These are phyloP conservation scores for Ogataea neopini DNA, from an alignment of 805 yeast species.

Conservation along the genomic window DNA sequence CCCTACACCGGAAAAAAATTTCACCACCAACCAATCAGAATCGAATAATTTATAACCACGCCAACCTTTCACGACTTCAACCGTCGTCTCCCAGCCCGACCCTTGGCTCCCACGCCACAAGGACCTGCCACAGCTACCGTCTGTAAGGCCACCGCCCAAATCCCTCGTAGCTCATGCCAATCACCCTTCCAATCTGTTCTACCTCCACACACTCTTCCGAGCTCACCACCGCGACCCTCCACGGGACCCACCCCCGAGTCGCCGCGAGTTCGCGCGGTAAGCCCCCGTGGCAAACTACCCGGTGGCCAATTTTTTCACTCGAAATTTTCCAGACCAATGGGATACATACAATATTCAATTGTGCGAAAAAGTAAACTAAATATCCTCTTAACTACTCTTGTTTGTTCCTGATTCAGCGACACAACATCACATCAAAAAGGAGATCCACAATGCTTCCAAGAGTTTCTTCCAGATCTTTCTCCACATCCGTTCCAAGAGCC, in stretches of 20 bases:
- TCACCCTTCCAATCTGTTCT: too few species aligned
- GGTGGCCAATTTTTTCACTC: neutral
- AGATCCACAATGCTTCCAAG: constrained; percentile 33
- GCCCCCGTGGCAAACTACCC: neutral
- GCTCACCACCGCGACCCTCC: too few species aligned
- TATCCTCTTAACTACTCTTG: neutral
- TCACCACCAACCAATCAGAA: constrained; percentile 22
- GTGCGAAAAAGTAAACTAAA: constrained; percentile 1
- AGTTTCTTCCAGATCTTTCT: constrained; percentile 35
- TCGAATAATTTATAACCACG: constrained; percentile 16
- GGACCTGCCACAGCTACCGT: too few species aligned
- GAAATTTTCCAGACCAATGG: constrained; percentile 15
- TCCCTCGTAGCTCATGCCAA: too few species aligned
- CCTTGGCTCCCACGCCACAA: too few species aligned
- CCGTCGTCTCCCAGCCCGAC: too few species aligned
- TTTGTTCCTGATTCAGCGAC: neutral
- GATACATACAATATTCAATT: constrained; percentile 15
- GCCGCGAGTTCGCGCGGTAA: too few species aligned
- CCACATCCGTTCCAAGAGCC: constrained; percentile 46
- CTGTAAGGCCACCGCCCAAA: too few species aligned
- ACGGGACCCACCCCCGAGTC: too few species aligned
- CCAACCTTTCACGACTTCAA: constrained; percentile 3
- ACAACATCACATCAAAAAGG: constrained; percentile 9
- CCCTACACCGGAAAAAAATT: neutral
- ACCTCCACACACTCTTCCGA: too few species aligned